Conservation (phyloP, 2,329 filamentous ascomycete species). For the Drechmeria coniospora region DNA sequence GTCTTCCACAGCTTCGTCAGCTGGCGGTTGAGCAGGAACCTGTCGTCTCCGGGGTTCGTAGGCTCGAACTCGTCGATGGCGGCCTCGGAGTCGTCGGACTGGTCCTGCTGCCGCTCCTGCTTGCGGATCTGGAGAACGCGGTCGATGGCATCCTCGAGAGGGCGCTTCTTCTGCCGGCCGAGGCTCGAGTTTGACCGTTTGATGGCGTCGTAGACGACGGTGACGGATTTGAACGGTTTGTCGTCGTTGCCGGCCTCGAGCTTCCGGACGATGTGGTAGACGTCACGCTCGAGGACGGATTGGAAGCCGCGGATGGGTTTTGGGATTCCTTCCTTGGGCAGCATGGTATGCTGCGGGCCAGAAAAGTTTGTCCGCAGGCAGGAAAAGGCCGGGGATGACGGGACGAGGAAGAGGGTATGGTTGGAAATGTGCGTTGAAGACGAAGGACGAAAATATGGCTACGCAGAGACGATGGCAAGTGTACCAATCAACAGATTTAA, state of each 20-base stretch:
- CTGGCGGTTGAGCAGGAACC: conserved; percentile 25
- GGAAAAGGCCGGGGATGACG: too few relatives aligned
- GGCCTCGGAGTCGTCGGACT: conserved; percentile 35
- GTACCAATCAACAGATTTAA: too few relatives aligned
- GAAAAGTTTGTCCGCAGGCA: neutral
- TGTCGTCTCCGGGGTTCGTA: conserved; percentile 15
- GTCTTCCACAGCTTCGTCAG: conserved; percentile 24
- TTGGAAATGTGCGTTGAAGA: too few relatives aligned
- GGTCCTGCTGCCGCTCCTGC: conserved; percentile 45
- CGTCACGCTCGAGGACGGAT: conserved; percentile 48
- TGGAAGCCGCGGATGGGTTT: too few relatives aligned
- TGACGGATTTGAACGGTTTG: conserved; percentile 31
- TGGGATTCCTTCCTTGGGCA: conserved; percentile 8
- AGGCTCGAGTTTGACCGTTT: conserved; percentile 77
- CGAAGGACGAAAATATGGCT: too few relatives aligned
- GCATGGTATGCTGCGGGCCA: neutral
- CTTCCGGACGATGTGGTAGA: conserved; percentile 69
- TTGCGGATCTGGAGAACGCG: conserved; percentile 61
- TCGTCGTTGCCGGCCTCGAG: conserved; percentile 51
- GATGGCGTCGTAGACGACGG: conserved; percentile 61
- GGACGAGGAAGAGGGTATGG: too few relatives aligned
- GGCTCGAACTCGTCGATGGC: conserved; percentile 26
- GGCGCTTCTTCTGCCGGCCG: conserved; percentile 64
- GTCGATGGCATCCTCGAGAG: conserved; percentile 74
- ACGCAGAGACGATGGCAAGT: too few relatives aligned